Conservation (phyloP, 2,329 filamentous ascomycete species). For the Cladosporium cucumerinum region DNA sequence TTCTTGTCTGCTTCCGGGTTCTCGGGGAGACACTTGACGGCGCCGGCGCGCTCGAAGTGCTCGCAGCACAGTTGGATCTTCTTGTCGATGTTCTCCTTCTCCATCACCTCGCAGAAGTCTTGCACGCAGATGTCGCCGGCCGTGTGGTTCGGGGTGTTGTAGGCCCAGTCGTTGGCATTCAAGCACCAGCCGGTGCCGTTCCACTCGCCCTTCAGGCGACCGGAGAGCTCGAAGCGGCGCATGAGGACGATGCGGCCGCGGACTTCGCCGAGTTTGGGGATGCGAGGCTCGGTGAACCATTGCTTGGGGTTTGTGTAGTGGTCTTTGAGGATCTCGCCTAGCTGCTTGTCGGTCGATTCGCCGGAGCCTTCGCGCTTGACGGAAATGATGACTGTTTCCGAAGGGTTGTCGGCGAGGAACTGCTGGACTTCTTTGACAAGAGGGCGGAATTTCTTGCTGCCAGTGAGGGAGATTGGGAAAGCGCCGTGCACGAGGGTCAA, state of each 20-base stretch:
- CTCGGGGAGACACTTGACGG: conserved; percentile 35
- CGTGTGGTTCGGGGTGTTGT: conserved; percentile 77
- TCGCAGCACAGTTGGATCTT: conserved; percentile 73
- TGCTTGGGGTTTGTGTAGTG: conserved; percentile 63
- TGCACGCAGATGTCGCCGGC: conserved; percentile 79
- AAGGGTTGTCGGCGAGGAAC: conserved; percentile 74
- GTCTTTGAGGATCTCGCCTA: conserved; percentile 68
- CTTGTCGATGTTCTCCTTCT: conserved; percentile 69
- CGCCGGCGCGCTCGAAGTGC: conserved; percentile 68
- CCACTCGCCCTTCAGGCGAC: conserved; percentile 51
- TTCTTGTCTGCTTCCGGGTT: not conserved
- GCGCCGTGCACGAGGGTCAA: conserved; percentile 83
- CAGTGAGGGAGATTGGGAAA: conserved; percentile 83
- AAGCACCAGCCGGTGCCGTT: conserved; percentile 55
- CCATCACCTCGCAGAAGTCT: conserved; percentile 87
- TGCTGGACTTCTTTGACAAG: conserved; percentile 65
- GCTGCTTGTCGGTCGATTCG: conserved; percentile 71
- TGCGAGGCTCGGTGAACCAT: conserved; percentile 76
- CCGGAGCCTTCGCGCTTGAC: conserved; percentile 90
- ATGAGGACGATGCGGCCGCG: conserved; percentile 82
- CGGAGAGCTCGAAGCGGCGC: conserved; percentile 67
- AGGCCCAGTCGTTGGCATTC: conserved; percentile 68
- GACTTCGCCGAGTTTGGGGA: conserved; percentile 74
- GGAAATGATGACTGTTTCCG: conserved; percentile 79
- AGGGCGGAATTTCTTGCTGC: conserved; percentile 72